phyloP scores from a whole-genome alignment of 192 early-diverging fungal species.

The Podila epicladia region DNA sequence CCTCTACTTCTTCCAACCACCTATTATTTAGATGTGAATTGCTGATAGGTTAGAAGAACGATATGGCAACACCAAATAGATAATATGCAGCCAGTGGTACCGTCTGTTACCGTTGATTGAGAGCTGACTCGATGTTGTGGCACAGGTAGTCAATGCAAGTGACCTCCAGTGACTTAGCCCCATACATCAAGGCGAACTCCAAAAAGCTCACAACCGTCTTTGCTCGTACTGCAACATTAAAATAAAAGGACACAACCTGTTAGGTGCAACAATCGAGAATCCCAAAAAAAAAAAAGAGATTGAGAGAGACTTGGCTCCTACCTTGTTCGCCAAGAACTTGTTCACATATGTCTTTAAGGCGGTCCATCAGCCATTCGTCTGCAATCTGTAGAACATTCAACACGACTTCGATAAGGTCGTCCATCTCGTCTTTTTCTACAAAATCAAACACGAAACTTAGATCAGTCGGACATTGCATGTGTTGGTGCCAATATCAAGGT shows the following conservation, averaged over 20 bases:
- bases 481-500: background rate
- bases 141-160: constrained; percentile 66
- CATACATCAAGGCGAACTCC: constrained; percentile 63
- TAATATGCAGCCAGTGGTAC: background rate
- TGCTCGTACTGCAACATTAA: constrained; percentile 38
- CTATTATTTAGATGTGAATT: background rate
- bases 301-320: constrained; percentile 7
- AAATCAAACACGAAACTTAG: background rate
- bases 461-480: background rate
- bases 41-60: background rate
- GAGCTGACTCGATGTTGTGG: constrained; percentile 54
- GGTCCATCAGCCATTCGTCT: constrained; percentile 68
- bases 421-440: constrained; percentile 43
- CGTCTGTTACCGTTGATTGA: constrained; percentile 49
- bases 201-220: constrained; percentile 63
- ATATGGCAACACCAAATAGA: background rate
- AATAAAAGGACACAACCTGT: background rate
- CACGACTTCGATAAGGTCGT: constrained; percentile 60
- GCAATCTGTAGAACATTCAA: constrained; percentile 68
- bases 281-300: constrained; percentile 24
- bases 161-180: constrained; percentile 55
- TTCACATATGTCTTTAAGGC: constrained; percentile 56
- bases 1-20: constrained; percentile 32
- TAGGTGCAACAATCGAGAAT: background rate
- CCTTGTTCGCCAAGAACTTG: constrained; percentile 43